Percentiles rank a stretch among this genome's conserved stretches.
These are phyloP conservation scores for Kodamaea kaohsiungensis DNA, from an alignment of 805 yeast genomes.

Conservation along the genomic window DNA sequence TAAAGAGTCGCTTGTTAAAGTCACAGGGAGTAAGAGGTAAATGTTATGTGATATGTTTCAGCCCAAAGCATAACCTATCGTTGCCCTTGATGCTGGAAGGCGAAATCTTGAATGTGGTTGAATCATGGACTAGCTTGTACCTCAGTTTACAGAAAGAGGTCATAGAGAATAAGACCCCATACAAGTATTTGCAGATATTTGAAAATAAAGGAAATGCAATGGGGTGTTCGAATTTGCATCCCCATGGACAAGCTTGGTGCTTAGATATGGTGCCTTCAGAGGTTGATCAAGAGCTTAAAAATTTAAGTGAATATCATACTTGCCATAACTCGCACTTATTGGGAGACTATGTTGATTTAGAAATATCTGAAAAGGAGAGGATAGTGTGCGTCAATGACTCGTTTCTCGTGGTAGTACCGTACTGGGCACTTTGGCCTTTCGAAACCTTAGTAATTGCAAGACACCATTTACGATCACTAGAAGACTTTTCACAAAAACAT, in stretches of 20 bases:
- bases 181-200: constrained; percentile 65
- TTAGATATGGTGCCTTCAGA: constrained; percentile 65
- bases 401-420: constrained; percentile 70
- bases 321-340: constrained; percentile 50
- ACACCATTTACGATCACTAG: constrained; percentile 50
- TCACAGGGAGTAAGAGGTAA: constrained; percentile 64
- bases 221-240: constrained; percentile 85
- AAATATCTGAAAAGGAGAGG: constrained; percentile 51
- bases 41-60: constrained; percentile 71
- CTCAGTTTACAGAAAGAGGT: constrained; percentile 42
- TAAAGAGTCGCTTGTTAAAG: constrained; percentile 48
- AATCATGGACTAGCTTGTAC: constrained; percentile 61
- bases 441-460: constrained; percentile 67
- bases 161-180: constrained; percentile 29
- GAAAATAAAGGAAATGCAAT: constrained; percentile 78
- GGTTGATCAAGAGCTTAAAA: constrained; percentile 56
- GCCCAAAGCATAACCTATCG: constrained; percentile 67
- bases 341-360: constrained; percentile 62
- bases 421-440: constrained; percentile 85
- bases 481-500: constrained; percentile 48
- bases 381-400: constrained; percentile 60
- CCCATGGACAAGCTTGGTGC: constrained; percentile 85
- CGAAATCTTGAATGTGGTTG: constrained; percentile 51
- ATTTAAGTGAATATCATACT: constrained; percentile 48
- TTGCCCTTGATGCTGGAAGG: constrained; percentile 56